Conservation (phyloP, 495 filamentous ascomycete species). For the Tuber melanosporum region DNA sequence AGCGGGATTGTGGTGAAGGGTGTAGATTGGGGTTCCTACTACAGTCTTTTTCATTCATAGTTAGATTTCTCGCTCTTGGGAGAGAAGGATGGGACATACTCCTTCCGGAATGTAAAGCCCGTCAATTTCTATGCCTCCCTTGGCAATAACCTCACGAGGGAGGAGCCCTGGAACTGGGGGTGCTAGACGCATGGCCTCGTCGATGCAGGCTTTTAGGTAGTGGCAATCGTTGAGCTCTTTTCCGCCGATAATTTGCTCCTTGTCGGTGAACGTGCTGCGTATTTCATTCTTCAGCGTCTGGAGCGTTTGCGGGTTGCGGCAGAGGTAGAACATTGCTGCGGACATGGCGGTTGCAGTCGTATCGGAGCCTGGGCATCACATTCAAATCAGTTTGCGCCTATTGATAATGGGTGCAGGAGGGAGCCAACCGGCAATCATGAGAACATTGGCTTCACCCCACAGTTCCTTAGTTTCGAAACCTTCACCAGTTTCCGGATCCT, state of each 20-base stretch:
- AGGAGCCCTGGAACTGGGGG: slow-evolving; percentile 56
- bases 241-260: slow-evolving; percentile 54
- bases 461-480: slow-evolving; percentile 43
- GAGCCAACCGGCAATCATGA: slow-evolving; percentile 45
- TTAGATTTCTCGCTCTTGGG: slow-evolving; percentile 43
- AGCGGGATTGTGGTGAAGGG: slow-evolving; percentile 52
- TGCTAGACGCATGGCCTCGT: slow-evolving; percentile 60
- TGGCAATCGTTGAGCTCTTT: slow-evolving; percentile 47
- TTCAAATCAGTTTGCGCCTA: background rate
- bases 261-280: slow-evolving; percentile 48
- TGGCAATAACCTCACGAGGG: slow-evolving; percentile 52
- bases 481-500: slow-evolving; percentile 51
- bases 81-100: slow-evolving; percentile 35
- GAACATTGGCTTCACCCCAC: slow-evolving; percentile 41
- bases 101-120: slow-evolving; percentile 52
- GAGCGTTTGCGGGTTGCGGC: slow-evolving; percentile 48
- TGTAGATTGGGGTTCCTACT: slow-evolving; percentile 52
- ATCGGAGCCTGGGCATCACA: slow-evolving; percentile 49
- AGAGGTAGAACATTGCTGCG: slow-evolving; percentile 58
- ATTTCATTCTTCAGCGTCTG: slow-evolving; percentile 50
- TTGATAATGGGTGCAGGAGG: background rate
- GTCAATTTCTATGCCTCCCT: slow-evolving; percentile 52
- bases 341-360: slow-evolving; percentile 55
- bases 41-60: slow-evolving; percentile 40
- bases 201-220: slow-evolving; percentile 58